Percentiles rank a stretch among this genome's conserved stretches.
phyloP scores from a whole-genome alignment of 2,329 filamentous ascomycete species.

The Zymoseptoria pseudotritici region DNA sequence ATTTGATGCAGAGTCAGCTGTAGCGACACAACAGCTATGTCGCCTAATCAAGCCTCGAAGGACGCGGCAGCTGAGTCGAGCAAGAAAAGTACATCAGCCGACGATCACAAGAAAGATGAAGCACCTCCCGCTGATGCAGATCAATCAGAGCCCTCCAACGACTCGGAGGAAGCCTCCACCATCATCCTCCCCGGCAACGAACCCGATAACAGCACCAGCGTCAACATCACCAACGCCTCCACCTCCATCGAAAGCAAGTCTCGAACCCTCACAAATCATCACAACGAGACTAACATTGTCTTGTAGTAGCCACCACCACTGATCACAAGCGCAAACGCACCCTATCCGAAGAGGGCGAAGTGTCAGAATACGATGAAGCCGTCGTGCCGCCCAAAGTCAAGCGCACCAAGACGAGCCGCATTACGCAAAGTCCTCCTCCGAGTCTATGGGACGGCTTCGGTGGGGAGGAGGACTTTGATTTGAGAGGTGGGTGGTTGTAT shows the following conservation, averaged over 20 bases:
- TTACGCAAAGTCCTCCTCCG: no score
- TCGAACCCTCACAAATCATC: not conserved
- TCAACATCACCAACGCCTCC: not conserved
- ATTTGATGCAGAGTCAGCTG: not conserved
- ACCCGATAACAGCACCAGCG: no score
- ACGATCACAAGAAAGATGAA: not conserved
- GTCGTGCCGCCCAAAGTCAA: not conserved
- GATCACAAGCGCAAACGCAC: not conserved
- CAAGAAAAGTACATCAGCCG: not conserved
- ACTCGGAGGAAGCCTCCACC: not conserved
- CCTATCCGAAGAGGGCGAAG: not conserved
- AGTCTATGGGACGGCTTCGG: not conserved
- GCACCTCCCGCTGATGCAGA: not conserved
- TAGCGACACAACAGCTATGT: not conserved
- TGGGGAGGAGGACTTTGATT: not conserved
- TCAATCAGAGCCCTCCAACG: not conserved
- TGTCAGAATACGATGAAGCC: not conserved
- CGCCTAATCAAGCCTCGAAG: not conserved
- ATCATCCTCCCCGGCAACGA: not conserved
- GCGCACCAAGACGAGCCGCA: not conserved
- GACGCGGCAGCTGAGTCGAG: not conserved
- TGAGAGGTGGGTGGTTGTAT: not conserved
- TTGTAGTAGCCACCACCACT: not conserved
- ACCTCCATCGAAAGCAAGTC: not conserved
- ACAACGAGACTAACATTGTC: not conserved